Conservation (phyloP, 2,329 filamentous ascomycete genomes). For the Aspergillus pseudotamarii region DNA sequence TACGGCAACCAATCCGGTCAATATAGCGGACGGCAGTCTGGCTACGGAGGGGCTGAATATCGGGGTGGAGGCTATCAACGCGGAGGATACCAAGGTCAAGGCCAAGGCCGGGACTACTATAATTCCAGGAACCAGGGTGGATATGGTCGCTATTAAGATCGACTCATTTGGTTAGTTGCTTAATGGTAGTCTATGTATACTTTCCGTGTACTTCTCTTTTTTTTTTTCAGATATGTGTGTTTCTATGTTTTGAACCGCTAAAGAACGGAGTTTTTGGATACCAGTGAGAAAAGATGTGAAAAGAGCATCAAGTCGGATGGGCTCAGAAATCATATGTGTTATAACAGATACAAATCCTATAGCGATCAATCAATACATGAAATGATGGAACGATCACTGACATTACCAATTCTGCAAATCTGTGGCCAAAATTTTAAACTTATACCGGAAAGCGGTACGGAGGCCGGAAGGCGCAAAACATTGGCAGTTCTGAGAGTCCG, state of each 20-base stretch:
- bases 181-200: not conserved
- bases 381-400: not conserved
- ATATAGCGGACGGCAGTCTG: conserved; percentile 29
- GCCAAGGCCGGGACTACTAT: conserved; percentile 34
- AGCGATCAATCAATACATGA: not conserved
- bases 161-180: conserved; percentile 8
- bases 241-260: not conserved
- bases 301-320: not conserved
- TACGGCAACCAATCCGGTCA: conserved; percentile 28
- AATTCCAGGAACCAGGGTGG: conserved; percentile 37
- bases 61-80: conserved; percentile 29
- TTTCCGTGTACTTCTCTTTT: not conserved
- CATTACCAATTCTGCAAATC: not conserved
- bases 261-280: not conserved
- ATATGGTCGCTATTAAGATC: conserved; percentile 41
- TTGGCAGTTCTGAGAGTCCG: not conserved
- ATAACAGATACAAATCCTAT: not conserved
- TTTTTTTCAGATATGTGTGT: not conserved
- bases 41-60: conserved; percentile 28
- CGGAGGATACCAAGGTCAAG: conserved; percentile 25
- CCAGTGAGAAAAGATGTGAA: not conserved
- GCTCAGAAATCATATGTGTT: not conserved
- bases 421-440: not conserved
- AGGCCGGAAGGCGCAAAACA: not conserved
- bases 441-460: not conserved